phyloP scores from a whole-genome alignment of 352 stramenopile species.

The Thalassiosira livingstoniorum region DNA sequence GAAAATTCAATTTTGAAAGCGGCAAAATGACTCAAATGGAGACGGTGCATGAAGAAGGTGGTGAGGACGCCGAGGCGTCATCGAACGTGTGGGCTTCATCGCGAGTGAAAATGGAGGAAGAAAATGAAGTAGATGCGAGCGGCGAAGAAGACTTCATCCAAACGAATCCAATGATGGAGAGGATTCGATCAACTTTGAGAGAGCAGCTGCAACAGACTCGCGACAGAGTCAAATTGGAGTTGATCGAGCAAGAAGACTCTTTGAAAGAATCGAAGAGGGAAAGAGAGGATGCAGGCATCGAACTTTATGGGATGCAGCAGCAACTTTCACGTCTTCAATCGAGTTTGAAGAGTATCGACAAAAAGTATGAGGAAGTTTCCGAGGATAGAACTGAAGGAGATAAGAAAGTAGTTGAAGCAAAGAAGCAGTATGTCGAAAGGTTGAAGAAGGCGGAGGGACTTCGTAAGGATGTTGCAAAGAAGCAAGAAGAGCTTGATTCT shows the following conservation, averaged over 20 bases:
- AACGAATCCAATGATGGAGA: constrained; percentile 48
- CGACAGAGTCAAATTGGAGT: constrained; percentile 60
- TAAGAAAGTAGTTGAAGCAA: constrained; percentile 28
- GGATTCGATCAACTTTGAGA: constrained; percentile 52
- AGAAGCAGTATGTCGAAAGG: constrained; percentile 46
- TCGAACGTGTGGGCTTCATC: too few species aligned
- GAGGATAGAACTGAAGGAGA: constrained; percentile 35
- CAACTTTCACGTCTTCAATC: constrained; percentile 93
- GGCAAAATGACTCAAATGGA: too few species aligned
- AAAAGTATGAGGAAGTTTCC: constrained; percentile 48
- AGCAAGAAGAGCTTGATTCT: constrained; percentile 89
- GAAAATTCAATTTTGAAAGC: too few species aligned
- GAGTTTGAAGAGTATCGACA: constrained; percentile 84
- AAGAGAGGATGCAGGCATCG: constrained; percentile 91
- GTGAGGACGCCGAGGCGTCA: too few species aligned
- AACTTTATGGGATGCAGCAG: constrained; percentile 94
- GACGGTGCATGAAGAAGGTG: too few species aligned
- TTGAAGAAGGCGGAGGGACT: constrained; percentile 47
- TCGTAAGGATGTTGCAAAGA: constrained; percentile 86
- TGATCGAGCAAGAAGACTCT: constrained; percentile 68
- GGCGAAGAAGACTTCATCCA: constrained; percentile 36
- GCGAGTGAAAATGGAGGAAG: too few species aligned
- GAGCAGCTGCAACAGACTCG: constrained; percentile 67
- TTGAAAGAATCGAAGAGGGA: constrained; percentile 50
- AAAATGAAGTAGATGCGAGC: too few species aligned